phyloP scores from a whole-genome alignment of 148 eudicot species.

The Polygonum aviculare region DNA sequence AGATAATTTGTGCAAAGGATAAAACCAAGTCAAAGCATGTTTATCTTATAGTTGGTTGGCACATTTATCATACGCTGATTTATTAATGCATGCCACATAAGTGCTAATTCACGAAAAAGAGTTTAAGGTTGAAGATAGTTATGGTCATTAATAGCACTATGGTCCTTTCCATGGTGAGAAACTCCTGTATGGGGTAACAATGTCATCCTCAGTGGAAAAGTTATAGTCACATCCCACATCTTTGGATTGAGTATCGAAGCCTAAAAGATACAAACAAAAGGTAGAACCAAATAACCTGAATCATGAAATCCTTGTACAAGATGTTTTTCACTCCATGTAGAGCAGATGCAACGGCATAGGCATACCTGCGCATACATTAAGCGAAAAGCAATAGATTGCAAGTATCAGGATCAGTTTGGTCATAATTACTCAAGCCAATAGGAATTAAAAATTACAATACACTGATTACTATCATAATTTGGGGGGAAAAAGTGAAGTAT shows the following conservation, averaged over 20 bases:
- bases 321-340: slow-evolving; percentile 79
- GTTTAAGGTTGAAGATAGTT: not conserved
- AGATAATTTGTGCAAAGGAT: not conserved
- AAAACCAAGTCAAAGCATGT: not conserved
- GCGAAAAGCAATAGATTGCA: not conserved
- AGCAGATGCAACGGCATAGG: slow-evolving; percentile 93
- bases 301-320: slow-evolving; percentile 93
- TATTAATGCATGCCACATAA: not conserved
- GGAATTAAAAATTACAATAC: slow-evolving; percentile 1
- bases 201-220: not conserved
- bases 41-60: not conserved
- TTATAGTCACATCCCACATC: not conserved
- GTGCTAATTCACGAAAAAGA: not conserved
- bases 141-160: not conserved
- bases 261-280: not conserved
- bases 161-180: not conserved
- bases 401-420: not conserved
- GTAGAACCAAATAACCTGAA: slow-evolving; percentile 50
- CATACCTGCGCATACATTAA: slow-evolving; percentile 56
- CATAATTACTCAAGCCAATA: not conserved
- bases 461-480: not conserved
- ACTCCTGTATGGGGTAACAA: not conserved
- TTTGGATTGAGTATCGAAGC: not conserved
- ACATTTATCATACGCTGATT: not conserved
- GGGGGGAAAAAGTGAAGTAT: not conserved